Conservation (phyloP, 805 yeast species). For the Ogataea angusta region DNA sequence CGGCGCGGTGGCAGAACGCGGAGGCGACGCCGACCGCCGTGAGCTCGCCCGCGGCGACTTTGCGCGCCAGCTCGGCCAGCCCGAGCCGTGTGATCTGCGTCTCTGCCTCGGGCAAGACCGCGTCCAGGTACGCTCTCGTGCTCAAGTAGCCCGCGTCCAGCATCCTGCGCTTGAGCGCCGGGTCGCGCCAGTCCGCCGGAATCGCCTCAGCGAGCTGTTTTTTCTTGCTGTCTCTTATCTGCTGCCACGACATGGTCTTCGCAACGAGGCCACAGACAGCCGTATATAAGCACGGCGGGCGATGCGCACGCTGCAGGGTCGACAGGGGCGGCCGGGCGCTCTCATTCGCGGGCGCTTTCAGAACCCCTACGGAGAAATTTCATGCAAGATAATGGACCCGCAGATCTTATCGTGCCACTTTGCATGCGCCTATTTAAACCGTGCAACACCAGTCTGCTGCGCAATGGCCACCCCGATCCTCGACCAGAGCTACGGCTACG, state of each 20-base stretch:
- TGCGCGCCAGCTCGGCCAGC: constrained; percentile 21
- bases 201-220: constrained; percentile 21
- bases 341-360: background rate
- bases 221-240: constrained; percentile 11
- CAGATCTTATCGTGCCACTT: background rate
- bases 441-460: background rate
- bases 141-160: constrained; percentile 35
- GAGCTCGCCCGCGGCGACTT: constrained; percentile 32
- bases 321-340: background rate
- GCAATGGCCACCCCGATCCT: constrained; percentile 1
- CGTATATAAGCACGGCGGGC: background rate
- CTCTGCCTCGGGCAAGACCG: constrained; percentile 32
- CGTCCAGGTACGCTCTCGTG: constrained; percentile 37
- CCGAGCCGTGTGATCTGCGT: constrained; percentile 35
- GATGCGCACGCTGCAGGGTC: background rate
- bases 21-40: constrained; percentile 44
- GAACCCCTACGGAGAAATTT: background rate
- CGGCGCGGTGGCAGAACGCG: constrained; percentile 59
- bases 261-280: background rate
- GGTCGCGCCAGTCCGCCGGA: constrained; percentile 44
- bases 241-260: constrained; percentile 9
- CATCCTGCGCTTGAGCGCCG: constrained; percentile 33
- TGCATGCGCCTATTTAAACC: background rate
- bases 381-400: background rate
- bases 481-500: constrained; percentile 26